Evolutionary conservation across 768 basidiomycete genomes (phyloP).

Genomic region (Lactifluus piperatus): DNA sequence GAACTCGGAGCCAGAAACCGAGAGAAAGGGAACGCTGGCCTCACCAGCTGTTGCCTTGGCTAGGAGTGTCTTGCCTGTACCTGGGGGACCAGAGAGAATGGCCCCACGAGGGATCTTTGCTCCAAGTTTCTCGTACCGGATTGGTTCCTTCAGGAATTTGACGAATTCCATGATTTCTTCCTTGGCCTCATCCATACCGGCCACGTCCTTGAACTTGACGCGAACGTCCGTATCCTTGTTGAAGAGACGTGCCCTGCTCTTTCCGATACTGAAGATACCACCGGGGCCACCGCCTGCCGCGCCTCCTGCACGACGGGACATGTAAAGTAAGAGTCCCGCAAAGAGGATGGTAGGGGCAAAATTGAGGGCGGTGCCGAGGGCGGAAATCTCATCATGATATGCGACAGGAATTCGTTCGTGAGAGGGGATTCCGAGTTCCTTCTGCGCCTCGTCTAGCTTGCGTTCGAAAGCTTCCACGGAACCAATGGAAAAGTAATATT

Average conservation of each 20-base stretch:
- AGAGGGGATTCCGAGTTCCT: constrained; percentile 84
- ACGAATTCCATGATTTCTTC: constrained; percentile 99
- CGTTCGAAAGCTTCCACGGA: constrained; percentile 96
- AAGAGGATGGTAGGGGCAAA: constrained; percentile 94
- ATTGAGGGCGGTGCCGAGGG: constrained; percentile 70
- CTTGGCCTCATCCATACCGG: constrained; percentile 99
- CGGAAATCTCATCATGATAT: constrained; percentile 91
- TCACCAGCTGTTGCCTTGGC: constrained; percentile 99
- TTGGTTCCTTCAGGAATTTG: constrained; percentile 94
- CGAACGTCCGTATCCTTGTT: constrained; percentile 95
- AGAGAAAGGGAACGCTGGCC: constrained; percentile 95
- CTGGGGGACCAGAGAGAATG: constrained; percentile 91
- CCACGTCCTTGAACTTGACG: constrained; percentile 92
- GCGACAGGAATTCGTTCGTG: constrained; percentile 94
- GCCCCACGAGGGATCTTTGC: constrained; percentile 97
- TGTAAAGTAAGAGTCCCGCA: constrained; percentile 82
- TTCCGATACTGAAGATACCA: constrained; percentile 95
- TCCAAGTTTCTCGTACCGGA: constrained; percentile 90
- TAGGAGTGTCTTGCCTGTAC: constrained; percentile 95
- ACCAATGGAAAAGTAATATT: constrained; percentile 94
- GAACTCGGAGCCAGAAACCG: constrained; percentile 97
- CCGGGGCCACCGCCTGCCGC: constrained; percentile 59
- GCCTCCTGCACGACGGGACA: constrained; percentile 62
- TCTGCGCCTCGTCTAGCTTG: constrained; percentile 89
- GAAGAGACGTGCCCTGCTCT: constrained; percentile 89